phyloP scores from a whole-genome alignment of 768 basidiomycete genomes.

The Naganishia antarctica region DNA sequence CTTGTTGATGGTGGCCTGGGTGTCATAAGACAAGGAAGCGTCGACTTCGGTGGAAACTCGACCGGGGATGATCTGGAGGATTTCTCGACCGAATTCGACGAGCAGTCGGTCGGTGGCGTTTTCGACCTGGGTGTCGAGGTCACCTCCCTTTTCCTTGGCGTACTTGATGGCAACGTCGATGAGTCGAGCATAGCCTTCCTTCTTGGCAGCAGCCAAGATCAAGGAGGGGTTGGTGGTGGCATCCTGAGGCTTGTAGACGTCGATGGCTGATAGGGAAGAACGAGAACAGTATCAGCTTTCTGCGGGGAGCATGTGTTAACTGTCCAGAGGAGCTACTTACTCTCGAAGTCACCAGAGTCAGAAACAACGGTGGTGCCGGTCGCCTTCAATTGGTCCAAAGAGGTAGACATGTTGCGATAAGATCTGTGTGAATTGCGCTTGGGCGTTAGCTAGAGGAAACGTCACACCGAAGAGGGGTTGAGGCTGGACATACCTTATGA shows the following conservation, averaged over 20 bases:
- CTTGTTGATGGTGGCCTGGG: slow-evolving; percentile 52
- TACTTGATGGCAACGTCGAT: slow-evolving; percentile 47
- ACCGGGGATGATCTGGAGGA: slow-evolving; percentile 90
- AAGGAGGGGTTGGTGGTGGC: slow-evolving; percentile 97
- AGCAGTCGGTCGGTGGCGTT: slow-evolving; percentile 85
- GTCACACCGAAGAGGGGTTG: no score
- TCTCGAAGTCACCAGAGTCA: slow-evolving; percentile 92
- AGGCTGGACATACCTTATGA: slow-evolving; percentile 10
- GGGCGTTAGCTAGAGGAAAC: no score
- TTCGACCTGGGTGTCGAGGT: slow-evolving; percentile 68
- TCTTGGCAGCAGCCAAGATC: slow-evolving; percentile 87
- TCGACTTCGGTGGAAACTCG: slow-evolving; percentile 99
- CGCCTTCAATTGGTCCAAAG: slow-evolving; percentile 63
- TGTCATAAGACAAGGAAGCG: slow-evolving; percentile 94
- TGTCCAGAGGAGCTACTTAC: slow-evolving; percentile 48
- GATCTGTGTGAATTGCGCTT: background rate
- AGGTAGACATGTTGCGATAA: slow-evolving; percentile 44
- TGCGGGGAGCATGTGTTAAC: no score
- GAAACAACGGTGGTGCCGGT: slow-evolving; percentile 95
- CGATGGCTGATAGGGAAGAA: slow-evolving; percentile 85
- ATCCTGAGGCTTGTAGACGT: slow-evolving; percentile 96
- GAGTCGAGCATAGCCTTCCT: slow-evolving; percentile 70
- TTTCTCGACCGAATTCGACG: slow-evolving; percentile 95
- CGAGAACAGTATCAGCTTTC: background rate
- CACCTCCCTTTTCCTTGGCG: slow-evolving; percentile 70